Evolutionary conservation across 2,329 filamentous ascomycete genomes (phyloP).

Genomic region (Aspergillus hortae): DNA sequence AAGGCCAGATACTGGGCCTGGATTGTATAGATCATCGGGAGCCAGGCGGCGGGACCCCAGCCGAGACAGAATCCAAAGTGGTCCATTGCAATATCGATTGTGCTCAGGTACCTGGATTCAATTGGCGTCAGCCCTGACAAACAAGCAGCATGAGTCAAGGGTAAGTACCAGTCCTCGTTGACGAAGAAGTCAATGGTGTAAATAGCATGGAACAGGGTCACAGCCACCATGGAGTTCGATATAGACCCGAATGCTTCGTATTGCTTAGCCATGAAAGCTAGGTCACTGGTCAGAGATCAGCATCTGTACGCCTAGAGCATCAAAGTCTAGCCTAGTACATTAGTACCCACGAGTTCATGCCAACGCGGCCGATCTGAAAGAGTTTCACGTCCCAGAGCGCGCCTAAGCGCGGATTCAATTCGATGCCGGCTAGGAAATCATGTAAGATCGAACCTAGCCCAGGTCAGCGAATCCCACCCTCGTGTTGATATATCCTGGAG

Average conservation of each 20-base stretch:
- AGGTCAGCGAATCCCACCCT: not conserved
- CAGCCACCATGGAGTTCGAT: slow-evolving; percentile 27
- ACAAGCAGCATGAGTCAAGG: not conserved
- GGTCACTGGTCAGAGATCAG: not conserved
- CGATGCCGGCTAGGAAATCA: slow-evolving; percentile 48
- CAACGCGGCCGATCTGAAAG: slow-evolving; percentile 48
- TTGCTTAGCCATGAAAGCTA: slow-evolving; percentile 6
- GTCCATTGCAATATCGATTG: slow-evolving; percentile 43
- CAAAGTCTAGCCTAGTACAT: not conserved
- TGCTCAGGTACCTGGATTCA: slow-evolving; percentile 26
- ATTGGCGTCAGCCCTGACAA: not conserved
- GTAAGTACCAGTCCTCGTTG: slow-evolving; percentile 46
- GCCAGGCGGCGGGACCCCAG: slow-evolving; percentile 46
- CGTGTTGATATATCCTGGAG: not conserved
- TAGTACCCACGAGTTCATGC: slow-evolving; percentile 49
- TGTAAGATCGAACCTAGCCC: slow-evolving; percentile 30
- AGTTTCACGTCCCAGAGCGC: slow-evolving; percentile 46
- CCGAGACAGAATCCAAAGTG: slow-evolving; percentile 44
- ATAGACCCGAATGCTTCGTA: not conserved
- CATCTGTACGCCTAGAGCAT: not conserved
- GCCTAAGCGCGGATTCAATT: slow-evolving; percentile 45
- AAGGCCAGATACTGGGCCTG: slow-evolving; percentile 47
- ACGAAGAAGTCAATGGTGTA: slow-evolving; percentile 50
- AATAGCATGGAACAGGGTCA: slow-evolving; percentile 43
- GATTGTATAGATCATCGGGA: slow-evolving; percentile 47